Evolutionary conservation across 352 stramenopile genomes (phyloP), one percentile per base, ranked within the genome.

Genomic region (Phytophthora cryptogea): DNA sequence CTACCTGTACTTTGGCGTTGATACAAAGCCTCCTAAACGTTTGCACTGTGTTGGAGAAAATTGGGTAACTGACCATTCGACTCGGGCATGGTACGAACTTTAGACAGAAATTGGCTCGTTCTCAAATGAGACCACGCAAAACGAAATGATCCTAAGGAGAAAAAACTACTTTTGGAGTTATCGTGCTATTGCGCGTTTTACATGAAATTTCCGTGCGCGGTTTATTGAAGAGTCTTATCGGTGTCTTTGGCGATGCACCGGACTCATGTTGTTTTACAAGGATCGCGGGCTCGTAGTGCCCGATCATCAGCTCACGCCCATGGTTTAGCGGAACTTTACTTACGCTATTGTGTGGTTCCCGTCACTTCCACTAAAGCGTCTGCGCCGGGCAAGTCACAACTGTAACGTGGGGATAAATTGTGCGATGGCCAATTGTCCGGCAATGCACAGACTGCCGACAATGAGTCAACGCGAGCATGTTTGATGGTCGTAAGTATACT

Each of bases 251-350:
- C 45, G 20, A 23, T 52, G 32, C 42, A 27, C 37, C 13, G 36
- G 4, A 5, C 16, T 7, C 37, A 10, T 3, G 10, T 23, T 35
- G 39, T 10, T 17, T 54, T n/a, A n/a, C 17, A 37, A 39, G 33
- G 11, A 16, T 39, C 11, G 37, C 10, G 5, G 28, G 10, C 37
- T 46, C 26, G 16, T 11, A 40, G 41, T 50, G 36, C 32, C 36
- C n/a, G 13, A 11, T 40, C 33, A 40, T 44, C 46, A 37, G 31
- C 7, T 50, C 26, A 35, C 28, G 17, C 16, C 32, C 27, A 27
- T 66, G 58, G 35, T 41, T 26, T 14, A 37, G 43, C n/a, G 28
- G 50, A 66, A 62, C 14, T 57, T 41, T 50, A 55, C 52, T 47
- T 37, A 49, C 20, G 20, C 28, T 26, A 17, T 14, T 54, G 23